Conservation (phyloP, 2,329 filamentous ascomycete species). For the Emydomyces testavorans region DNA sequence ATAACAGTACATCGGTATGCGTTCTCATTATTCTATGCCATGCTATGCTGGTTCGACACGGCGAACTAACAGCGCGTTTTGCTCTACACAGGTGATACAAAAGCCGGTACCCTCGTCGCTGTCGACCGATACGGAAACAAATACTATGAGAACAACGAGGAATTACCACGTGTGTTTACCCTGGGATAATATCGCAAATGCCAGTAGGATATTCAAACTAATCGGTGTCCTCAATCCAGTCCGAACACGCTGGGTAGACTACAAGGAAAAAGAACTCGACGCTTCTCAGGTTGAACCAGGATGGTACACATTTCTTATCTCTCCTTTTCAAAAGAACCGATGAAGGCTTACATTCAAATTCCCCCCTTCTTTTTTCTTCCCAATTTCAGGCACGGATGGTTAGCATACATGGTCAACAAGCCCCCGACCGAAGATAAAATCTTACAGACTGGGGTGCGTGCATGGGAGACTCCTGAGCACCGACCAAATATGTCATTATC, state of each 20-base stretch:
- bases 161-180: slow-evolving; percentile 61
- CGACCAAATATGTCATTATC: slow-evolving; percentile 63
- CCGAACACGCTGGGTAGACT: slow-evolving; percentile 95
- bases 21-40: background rate
- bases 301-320: slow-evolving; percentile 46
- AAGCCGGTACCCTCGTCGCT: slow-evolving; percentile 75
- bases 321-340: background rate
- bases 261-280: slow-evolving; percentile 64
- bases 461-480: slow-evolving; percentile 66
- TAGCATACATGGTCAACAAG: slow-evolving; percentile 84
- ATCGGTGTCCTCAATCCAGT: slow-evolving; percentile 42
- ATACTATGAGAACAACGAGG: slow-evolving; percentile 89
- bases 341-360: slow-evolving; percentile 5
- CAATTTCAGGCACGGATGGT: slow-evolving; percentile 76
- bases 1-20: slow-evolving; percentile 36
- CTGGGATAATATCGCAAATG: slow-evolving; percentile 1
- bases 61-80: slow-evolving; percentile 4
- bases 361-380: no score
- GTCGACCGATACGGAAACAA: slow-evolving; percentile 91
- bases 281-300: slow-evolving; percentile 71
- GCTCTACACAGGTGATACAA: slow-evolving; percentile 69
- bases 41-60: background rate
- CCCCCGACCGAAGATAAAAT: slow-evolving; percentile 67
- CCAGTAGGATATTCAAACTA: background rate
- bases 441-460: slow-evolving; percentile 52